Evolutionary conservation across 192 early-diverging fungal species (phyloP).

Genomic region (Umbelopsis sp.): DNA sequence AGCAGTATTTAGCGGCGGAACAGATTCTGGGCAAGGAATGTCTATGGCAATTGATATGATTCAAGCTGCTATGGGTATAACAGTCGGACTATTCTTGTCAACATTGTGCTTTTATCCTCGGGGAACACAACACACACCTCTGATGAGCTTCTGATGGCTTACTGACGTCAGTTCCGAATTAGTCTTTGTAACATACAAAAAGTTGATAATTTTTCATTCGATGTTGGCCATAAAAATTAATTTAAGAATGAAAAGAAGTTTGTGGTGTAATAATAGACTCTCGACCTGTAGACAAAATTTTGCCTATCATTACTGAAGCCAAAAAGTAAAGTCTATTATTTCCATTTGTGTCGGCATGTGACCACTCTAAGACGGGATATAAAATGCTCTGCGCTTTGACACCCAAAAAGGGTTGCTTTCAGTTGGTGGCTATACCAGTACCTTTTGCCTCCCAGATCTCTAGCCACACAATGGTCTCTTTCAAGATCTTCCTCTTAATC

Average conservation of each 20-base stretch:
- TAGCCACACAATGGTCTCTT: background rate
- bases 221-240: background rate
- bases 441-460: background rate
- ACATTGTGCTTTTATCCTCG: constrained; percentile 62
- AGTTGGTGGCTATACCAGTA: background rate
- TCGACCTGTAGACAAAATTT: no score
- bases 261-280: no score
- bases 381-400: no score
- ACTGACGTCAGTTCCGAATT: constrained; percentile 8
- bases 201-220: background rate
- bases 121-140: constrained; percentile 48
- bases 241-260: background rate
- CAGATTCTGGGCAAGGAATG: constrained; percentile 15
- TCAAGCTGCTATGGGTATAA: constrained; percentile 64
- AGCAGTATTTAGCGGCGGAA: constrained; percentile 5
- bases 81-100: constrained; percentile 67
- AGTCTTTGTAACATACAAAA: background rate
- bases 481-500: constrained; percentile 5
- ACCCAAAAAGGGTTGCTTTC: no score
- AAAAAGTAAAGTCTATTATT: no score
- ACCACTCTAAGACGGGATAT: no score
- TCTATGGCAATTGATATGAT: constrained; percentile 20
- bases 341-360: no score
- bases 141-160: constrained; percentile 42
- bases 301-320: background rate